These are phyloP conservation scores for Wilcoxina mikolae DNA, from an alignment of 495 filamentous ascomycete species.

Conservation along the genomic window DNA sequence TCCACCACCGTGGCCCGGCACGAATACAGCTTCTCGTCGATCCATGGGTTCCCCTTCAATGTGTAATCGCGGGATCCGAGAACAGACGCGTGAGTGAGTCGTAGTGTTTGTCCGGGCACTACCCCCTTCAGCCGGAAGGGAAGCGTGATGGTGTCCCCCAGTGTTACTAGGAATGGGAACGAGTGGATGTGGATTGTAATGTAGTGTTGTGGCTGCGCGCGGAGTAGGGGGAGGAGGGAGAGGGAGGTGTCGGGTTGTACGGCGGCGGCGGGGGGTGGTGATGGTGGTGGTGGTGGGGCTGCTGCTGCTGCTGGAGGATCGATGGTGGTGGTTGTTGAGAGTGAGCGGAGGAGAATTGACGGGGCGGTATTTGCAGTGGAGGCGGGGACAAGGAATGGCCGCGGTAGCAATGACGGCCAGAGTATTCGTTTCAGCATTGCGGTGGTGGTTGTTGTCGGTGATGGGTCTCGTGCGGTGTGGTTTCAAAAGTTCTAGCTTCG, in stretches of 20 bases:
- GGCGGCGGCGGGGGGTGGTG: constrained; percentile 1
- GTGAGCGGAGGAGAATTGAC: background rate
- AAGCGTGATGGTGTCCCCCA: constrained; percentile 72
- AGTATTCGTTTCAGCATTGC: constrained; percentile 7
- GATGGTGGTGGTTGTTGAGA: background rate
- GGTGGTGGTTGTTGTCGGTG: background rate
- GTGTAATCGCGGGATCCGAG: constrained; percentile 85
- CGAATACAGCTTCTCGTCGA: constrained; percentile 69
- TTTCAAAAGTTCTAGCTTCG: too few relatives aligned
- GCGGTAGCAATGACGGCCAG: background rate
- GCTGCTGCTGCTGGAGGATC: background rate
- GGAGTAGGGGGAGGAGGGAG: constrained; percentile 59
- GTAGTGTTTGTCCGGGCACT: constrained; percentile 63
- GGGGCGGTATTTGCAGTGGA: background rate
- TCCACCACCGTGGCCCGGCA: constrained; percentile 77
- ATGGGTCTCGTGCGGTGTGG: background rate
- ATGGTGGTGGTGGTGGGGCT: constrained; percentile 2
- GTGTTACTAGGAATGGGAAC: constrained; percentile 75
- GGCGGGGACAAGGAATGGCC: background rate
- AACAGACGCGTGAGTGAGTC: constrained; percentile 64
- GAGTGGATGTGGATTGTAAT: constrained; percentile 75
- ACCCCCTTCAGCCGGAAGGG: constrained; percentile 89
- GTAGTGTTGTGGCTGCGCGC: constrained; percentile 69
- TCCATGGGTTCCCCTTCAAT: constrained; percentile 56
- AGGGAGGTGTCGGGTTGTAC: constrained; percentile 17